Percentiles rank a stretch among this genome's conserved stretches.
Evolutionary conservation across 2,329 filamentous ascomycete genomes (phyloP).

Genomic region (Aspergillus candidus): DNA sequence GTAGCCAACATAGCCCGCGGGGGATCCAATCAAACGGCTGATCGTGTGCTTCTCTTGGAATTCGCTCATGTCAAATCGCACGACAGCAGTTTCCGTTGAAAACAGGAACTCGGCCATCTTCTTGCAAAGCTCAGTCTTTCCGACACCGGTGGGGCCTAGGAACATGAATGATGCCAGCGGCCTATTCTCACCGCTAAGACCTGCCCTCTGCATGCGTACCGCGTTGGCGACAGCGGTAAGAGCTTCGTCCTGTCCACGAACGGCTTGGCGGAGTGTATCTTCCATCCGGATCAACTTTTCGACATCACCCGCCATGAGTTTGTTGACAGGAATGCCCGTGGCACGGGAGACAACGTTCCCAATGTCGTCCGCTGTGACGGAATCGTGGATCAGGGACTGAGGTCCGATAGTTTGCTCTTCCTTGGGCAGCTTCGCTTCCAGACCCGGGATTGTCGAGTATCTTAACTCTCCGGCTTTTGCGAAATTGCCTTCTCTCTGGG

Average conservation of each 20-base stretch:
- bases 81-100: conserved; percentile 81
- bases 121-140: conserved; percentile 96
- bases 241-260: conserved; percentile 91
- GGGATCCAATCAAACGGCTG: conserved; percentile 83
- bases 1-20: conserved; percentile 92
- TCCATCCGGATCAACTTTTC: conserved; percentile 97
- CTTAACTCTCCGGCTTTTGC: conserved; percentile 82
- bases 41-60: conserved; percentile 98
- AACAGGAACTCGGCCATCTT: conserved; percentile 91
- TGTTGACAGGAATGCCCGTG: conserved; percentile 87
- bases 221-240: conserved; percentile 86
- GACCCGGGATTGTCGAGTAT: conserved; percentile 75
- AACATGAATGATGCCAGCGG: conserved; percentile 97
- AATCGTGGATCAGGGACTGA: conserved; percentile 75
- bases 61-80: conserved; percentile 96
- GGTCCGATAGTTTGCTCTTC: conserved; percentile 50
- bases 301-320: conserved; percentile 86
- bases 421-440: conserved; percentile 73
- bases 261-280: conserved; percentile 72
- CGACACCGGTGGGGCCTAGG: conserved; percentile 90
- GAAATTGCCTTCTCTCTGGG: conserved; percentile 83
- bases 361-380: conserved; percentile 93
- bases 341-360: conserved; percentile 83
- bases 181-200: conserved; percentile 82
- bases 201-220: conserved; percentile 87